phyloP scores from a whole-genome alignment of 345 rosid species.

The Citrus unshiu region DNA sequence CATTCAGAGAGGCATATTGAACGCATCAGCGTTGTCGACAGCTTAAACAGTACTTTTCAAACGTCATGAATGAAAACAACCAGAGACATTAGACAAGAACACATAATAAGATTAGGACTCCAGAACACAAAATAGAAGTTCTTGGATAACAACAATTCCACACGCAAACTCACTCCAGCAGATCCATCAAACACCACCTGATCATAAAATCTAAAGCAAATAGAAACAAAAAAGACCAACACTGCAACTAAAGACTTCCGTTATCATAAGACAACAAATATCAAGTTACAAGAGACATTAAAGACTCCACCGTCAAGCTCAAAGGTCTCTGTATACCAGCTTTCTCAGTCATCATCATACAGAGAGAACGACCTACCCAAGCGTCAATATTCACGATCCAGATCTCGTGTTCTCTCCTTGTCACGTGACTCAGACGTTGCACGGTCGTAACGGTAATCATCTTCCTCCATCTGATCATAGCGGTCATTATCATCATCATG shows the following conservation, averaged over 20 bases:
- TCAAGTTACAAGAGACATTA: not conserved
- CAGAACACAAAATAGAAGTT: not conserved
- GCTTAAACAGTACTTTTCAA: not conserved
- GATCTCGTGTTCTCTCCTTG: conserved; percentile 13
- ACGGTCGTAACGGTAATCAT: conserved; percentile 54
- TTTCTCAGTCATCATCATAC: conserved; percentile 18
- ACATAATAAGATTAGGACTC: not conserved
- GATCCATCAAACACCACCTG: not conserved
- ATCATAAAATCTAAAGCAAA: conserved; percentile 7
- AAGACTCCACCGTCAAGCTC: not conserved
- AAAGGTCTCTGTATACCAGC: not conserved
- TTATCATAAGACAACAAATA: not conserved
- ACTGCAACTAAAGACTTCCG: not conserved
- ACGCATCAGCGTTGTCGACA: not conserved
- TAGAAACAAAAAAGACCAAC: not conserved
- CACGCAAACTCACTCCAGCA: not conserved
- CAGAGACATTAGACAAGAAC: not conserved
- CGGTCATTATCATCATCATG: conserved; percentile 44
- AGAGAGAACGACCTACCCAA: conserved; percentile 23
- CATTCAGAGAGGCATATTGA: not conserved
- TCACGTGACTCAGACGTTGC: conserved; percentile 34
- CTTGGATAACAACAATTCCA: not conserved
- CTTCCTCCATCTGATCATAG: conserved; percentile 61
- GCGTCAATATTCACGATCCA: conserved; percentile 32
- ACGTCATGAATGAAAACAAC: not conserved